A percentile compares a stretch with the other conserved stretches of the same genome.
Evolutionary conservation across 441 rosid genomes (phyloP).

Genomic region (Pelargonium myrrhifolium): DNA sequence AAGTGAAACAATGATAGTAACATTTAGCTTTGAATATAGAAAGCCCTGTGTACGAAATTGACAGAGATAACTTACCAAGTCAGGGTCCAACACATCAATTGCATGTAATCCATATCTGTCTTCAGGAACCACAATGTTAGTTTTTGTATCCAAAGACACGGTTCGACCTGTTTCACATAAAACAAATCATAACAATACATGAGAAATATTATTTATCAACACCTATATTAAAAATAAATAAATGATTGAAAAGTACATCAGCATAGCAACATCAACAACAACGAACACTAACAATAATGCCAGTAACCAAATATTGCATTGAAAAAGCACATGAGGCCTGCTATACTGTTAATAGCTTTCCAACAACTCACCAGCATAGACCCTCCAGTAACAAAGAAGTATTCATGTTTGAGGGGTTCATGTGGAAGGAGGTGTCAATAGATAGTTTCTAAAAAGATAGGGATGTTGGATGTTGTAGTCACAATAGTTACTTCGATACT

Average conservation of each 20-base stretch:
- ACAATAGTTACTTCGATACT: neutral
- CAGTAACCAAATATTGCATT: too few relatives aligned
- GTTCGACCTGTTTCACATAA: conserved; percentile 54
- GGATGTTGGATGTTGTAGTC: neutral
- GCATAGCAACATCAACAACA: too few relatives aligned
- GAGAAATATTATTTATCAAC: neutral
- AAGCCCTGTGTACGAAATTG: neutral
- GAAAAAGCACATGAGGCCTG: too few relatives aligned
- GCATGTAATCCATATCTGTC: conserved; percentile 86
- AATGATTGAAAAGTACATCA: too few relatives aligned
- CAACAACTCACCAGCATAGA: too few relatives aligned
- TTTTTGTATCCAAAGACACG: conserved; percentile 52
- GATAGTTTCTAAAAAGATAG: neutral
- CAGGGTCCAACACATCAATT: conserved; percentile 87
- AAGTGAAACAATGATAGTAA: neutral
- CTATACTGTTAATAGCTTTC: too few relatives aligned
- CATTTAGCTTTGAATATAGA: neutral
- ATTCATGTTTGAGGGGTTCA: too few relatives aligned
- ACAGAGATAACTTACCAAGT: conserved; percentile 45
- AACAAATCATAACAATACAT: neutral
- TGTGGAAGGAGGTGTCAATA: too few relatives aligned
- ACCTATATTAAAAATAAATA: neutral
- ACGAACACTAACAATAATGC: too few relatives aligned
- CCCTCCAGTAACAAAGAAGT: too few relatives aligned
- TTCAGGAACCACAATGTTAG: conserved; percentile 68